These are phyloP conservation scores for Pythium sp. DNA, from an alignment of 352 stramenopile species.

Conservation along the genomic window DNA sequence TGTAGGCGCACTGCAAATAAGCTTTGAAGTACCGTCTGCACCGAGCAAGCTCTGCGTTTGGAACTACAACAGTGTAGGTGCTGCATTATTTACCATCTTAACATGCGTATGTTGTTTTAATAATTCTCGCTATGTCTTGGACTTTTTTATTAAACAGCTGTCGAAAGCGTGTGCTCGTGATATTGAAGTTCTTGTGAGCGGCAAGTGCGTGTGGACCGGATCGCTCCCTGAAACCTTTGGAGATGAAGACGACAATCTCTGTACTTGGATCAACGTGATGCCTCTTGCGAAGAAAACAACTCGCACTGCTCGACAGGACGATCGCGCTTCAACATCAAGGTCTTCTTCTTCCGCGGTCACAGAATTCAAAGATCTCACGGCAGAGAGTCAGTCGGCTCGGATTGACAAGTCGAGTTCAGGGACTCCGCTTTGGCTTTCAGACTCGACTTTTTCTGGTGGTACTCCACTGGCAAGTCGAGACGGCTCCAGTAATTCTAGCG, in stretches of 20 bases:
- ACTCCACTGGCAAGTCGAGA: background rate
- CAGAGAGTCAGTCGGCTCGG: background rate
- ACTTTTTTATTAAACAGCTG: slow-evolving; percentile 31
- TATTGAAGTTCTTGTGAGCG: slow-evolving; percentile 59
- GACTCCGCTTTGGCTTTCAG: slow-evolving; percentile 20
- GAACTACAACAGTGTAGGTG: slow-evolving; percentile 79
- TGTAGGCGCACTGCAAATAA: slow-evolving; percentile 50
- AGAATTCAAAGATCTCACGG: background rate
- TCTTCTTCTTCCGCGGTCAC: background rate
- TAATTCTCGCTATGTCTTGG: background rate
- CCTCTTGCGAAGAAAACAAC: slow-evolving; percentile 31
- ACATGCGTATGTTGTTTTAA: background rate
- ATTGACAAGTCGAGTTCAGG: background rate
- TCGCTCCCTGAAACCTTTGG: slow-evolving; percentile 73
- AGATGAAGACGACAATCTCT: slow-evolving; percentile 60
- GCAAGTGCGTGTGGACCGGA: slow-evolving; percentile 68
- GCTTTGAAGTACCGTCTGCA: slow-evolving; percentile 34
- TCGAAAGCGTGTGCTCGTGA: slow-evolving; percentile 45
- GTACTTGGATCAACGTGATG: slow-evolving; percentile 64
- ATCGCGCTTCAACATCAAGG: background rate
- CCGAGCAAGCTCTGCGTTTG: slow-evolving; percentile 75
- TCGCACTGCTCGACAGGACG: slow-evolving; percentile 21
- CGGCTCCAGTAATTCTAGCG: background rate
- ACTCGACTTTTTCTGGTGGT: background rate
- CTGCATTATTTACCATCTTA: too few relatives aligned